Evolutionary conservation across 129 eudicot species (phyloP).

Genomic region (Lonicera japonica): DNA sequence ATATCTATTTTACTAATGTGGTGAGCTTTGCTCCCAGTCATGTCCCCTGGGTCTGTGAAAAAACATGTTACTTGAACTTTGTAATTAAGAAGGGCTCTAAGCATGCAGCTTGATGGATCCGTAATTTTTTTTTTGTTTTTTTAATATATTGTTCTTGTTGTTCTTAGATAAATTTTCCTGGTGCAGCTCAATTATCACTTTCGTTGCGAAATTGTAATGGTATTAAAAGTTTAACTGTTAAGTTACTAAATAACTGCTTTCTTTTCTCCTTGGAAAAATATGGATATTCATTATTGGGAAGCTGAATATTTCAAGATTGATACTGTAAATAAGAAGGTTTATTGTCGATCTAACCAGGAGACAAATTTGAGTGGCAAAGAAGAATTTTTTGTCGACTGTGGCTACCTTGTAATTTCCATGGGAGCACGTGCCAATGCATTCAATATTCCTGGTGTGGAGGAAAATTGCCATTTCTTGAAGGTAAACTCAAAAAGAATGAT

Average conservation of each 20-base stretch:
- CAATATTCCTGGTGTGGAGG: conserved; percentile 88
- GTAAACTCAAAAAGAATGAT: conserved; percentile 25
- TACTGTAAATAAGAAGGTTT: conserved; percentile 67
- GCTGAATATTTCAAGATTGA: conserved; percentile 87
- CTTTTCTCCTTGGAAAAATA: conserved; percentile 39
- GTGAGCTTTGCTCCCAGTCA: not conserved
- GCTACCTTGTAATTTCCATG: conserved; percentile 69
- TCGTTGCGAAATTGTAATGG: not conserved
- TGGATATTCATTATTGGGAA: conserved; percentile 59
- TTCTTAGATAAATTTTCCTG: not conserved
- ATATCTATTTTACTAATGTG: not conserved
- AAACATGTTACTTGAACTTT: not conserved
- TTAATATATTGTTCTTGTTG: not conserved
- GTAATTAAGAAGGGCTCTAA: not conserved
- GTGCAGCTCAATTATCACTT: not conserved
- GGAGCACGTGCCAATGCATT: conserved; percentile 88
- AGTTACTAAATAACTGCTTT: conserved; percentile 15
- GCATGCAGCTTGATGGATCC: not conserved
- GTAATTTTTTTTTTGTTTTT: not conserved
- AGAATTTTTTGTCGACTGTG: conserved; percentile 73
- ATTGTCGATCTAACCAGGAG: conserved; percentile 48
- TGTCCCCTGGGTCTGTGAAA: not conserved
- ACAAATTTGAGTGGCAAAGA: conserved; percentile 30
- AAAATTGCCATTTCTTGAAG: conserved; percentile 79
- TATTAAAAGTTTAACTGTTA: not conserved